A percentile compares a stretch with the other conserved stretches of the same genome.
phyloP scores from a whole-genome alignment of 352 stramenopile genomes.

The Phytophthora rubi region DNA sequence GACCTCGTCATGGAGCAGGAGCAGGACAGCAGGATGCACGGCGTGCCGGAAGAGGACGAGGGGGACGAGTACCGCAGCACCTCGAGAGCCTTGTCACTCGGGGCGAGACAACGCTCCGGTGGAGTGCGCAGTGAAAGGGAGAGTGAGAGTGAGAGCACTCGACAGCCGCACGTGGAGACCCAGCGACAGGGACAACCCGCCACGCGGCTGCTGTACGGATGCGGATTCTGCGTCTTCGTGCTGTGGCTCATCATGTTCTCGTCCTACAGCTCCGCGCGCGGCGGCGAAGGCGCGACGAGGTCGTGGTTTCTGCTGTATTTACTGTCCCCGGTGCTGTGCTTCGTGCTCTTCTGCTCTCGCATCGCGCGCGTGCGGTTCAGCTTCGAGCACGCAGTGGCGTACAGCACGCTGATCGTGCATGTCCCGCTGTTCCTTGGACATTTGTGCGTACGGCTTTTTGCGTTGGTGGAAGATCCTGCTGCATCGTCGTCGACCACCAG shows the following conservation, averaged over 20 bases:
- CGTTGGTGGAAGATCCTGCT: slow-evolving; percentile 52
- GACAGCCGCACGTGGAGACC: slow-evolving; percentile 12
- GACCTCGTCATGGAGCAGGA: slow-evolving; percentile 42
- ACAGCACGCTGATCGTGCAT: slow-evolving; percentile 80
- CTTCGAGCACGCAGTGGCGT: slow-evolving; percentile 78
- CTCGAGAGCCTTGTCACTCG: slow-evolving; percentile 3
- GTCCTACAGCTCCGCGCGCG: slow-evolving; percentile 57
- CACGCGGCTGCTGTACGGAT: slow-evolving; percentile 53
- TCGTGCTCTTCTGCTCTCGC: slow-evolving; percentile 62
- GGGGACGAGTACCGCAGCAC: background rate
- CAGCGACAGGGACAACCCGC: slow-evolving; percentile 25
- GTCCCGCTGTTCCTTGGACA: slow-evolving; percentile 84
- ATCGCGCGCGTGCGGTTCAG: slow-evolving; percentile 42
- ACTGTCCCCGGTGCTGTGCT: slow-evolving; percentile 64
- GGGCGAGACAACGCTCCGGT: slow-evolving; percentile 17
- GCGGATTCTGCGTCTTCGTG: slow-evolving; percentile 40
- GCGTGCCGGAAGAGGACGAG: slow-evolving; percentile 26
- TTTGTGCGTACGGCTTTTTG: slow-evolving; percentile 79
- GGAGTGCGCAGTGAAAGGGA: background rate
- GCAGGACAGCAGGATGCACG: slow-evolving; percentile 16
- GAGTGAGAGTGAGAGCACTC: background rate
- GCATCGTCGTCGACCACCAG: slow-evolving; percentile 33
- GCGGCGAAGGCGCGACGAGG: slow-evolving; percentile 29
- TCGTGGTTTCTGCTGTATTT: slow-evolving; percentile 76
- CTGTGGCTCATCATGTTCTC: slow-evolving; percentile 80